Evolutionary conservation across 1,139 yeast species (phyloP).

Genomic region (Suhomyces bolitotheri): DNA sequence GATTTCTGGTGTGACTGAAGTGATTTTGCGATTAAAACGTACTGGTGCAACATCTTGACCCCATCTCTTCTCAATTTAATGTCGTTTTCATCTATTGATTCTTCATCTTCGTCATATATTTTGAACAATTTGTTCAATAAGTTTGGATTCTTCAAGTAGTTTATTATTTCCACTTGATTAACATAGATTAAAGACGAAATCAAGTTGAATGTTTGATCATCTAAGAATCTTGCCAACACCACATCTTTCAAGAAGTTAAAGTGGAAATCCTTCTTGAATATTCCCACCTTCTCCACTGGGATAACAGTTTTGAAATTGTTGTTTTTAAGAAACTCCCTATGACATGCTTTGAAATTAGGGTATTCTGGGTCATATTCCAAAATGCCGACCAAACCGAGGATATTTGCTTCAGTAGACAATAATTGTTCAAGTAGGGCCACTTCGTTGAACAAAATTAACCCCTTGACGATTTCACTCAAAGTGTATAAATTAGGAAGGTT

Average conservation of each 20-base stretch:
- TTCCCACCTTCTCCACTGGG: slow-evolving; percentile 56
- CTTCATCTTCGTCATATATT: slow-evolving; percentile 36
- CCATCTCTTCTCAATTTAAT: slow-evolving; percentile 57
- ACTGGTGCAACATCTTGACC: slow-evolving; percentile 76
- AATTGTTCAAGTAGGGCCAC: slow-evolving; percentile 64
- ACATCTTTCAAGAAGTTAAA: slow-evolving; percentile 84
- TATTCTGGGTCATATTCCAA: slow-evolving; percentile 89
- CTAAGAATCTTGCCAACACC: slow-evolving; percentile 75
- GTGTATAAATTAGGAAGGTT: slow-evolving; percentile 56
- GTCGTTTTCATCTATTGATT: slow-evolving; percentile 2
- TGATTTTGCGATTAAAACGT: slow-evolving; percentile 70
- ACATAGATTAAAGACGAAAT: slow-evolving; percentile 64
- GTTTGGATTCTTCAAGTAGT: slow-evolving; percentile 59
- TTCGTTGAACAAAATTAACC: slow-evolving; percentile 71
- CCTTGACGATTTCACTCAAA: slow-evolving; percentile 72
- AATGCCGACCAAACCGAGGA: slow-evolving; percentile 73
- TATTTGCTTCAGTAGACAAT: slow-evolving; percentile 55
- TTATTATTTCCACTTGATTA: slow-evolving; percentile 71
- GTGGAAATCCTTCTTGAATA: slow-evolving; percentile 73
- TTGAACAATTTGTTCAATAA: slow-evolving; percentile 54
- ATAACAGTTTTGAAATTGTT: slow-evolving; percentile 72
- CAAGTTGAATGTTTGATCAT: slow-evolving; percentile 72
- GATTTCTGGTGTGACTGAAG: slow-evolving; percentile 65
- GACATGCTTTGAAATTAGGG: slow-evolving; percentile 76
- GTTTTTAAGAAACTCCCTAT: slow-evolving; percentile 61